A percentile compares a stretch with the other conserved stretches of the same genome.
Evolutionary conservation across 345 rosid genomes (phyloP).

Genomic region (Salix purpurea): DNA sequence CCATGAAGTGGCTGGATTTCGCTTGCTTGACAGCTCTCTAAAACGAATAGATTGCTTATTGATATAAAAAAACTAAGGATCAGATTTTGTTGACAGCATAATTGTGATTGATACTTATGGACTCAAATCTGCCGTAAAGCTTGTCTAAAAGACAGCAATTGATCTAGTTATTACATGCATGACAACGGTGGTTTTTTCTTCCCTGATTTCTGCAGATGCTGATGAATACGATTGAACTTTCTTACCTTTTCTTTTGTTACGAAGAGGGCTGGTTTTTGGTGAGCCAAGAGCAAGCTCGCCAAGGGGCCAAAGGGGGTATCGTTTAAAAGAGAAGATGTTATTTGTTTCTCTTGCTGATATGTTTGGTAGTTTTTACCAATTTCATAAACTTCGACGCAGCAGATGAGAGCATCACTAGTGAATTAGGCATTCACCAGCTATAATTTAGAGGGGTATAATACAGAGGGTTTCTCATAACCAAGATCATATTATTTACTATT

Average conservation of each 20-base stretch:
- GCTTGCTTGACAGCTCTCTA: neutral
- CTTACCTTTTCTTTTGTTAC: neutral
- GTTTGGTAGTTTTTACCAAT: neutral
- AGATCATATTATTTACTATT: neutral
- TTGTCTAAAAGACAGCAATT: neutral
- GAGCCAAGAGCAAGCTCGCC: neutral
- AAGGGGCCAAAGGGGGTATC: neutral
- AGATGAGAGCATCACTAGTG: neutral
- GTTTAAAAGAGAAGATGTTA: neutral
- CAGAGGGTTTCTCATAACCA: neutral
- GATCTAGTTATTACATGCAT: neutral
- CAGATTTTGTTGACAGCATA: neutral
- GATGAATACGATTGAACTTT: neutral
- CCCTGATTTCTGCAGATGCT: neutral
- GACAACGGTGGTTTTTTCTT: neutral
- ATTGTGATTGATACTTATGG: neutral
- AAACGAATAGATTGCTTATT: neutral
- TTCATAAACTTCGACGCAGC: neutral
- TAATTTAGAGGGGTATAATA: neutral
- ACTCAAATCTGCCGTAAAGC: neutral
- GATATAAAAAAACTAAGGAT: neutral
- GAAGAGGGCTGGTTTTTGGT: neutral
- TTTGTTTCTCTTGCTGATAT: neutral
- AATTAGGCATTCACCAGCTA: neutral
- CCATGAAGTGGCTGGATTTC: neutral